Evolutionary conservation across 148 eudicot species (phyloP).

Genomic region (Chenopodium quinoa): DNA sequence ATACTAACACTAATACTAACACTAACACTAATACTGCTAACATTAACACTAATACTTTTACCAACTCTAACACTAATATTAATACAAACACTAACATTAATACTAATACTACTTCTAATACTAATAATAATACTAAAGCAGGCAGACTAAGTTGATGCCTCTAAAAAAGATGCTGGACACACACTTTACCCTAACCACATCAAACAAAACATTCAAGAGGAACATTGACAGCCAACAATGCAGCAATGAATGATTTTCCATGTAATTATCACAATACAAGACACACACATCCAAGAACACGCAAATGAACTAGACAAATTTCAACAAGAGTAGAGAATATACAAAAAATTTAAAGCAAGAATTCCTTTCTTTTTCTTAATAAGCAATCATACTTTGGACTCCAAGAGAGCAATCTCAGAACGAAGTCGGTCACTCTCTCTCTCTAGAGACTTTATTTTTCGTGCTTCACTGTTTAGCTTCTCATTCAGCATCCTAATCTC

Average conservation of each 20-base stretch:
- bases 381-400: slow-evolving; percentile 70
- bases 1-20: no score
- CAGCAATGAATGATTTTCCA: not conserved
- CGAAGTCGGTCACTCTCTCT: slow-evolving; percentile 85
- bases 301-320: not conserved
- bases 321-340: not conserved
- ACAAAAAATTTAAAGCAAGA: not conserved
- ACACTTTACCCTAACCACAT: not conserved
- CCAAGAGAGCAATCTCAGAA: slow-evolving; percentile 83
- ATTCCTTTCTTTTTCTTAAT: not conserved
- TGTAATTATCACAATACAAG: not conserved
- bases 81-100: no score
- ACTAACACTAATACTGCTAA: no score
- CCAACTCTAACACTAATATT: no score
- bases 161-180: not conserved
- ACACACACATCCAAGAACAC: not conserved
- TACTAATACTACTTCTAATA: no score
- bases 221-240: not conserved
- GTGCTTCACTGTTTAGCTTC: slow-evolving; percentile 70
- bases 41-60: no score
- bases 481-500: slow-evolving; percentile 79
- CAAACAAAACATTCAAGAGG: not conserved
- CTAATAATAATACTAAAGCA: no score
- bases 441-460: slow-evolving; percentile 80
- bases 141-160: not conserved